Evolutionary conservation across 495 filamentous ascomycete species (phyloP).

Genomic region (Penicilliopsis zonata): DNA sequence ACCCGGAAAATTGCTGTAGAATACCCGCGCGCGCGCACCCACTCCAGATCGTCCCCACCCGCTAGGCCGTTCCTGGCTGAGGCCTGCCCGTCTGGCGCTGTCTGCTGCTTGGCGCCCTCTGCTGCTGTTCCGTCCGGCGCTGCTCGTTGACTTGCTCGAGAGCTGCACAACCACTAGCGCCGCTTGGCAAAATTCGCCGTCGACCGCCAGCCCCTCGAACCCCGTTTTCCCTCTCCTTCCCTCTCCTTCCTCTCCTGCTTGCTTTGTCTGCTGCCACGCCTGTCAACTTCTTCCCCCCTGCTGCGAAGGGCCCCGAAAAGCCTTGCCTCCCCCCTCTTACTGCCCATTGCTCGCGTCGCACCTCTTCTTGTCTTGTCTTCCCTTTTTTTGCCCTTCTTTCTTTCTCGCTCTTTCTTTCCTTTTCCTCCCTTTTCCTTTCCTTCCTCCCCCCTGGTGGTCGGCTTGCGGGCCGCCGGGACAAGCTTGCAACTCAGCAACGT

Average conservation of each 20-base stretch:
- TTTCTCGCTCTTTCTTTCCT: conserved; percentile 2
- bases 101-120: conserved; percentile 13
- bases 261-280: conserved; percentile 9
- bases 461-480: too few relatives aligned
- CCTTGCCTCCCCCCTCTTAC: conserved; percentile 7
- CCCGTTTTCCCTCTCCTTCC: conserved; percentile 14
- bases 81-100: conserved; percentile 12
- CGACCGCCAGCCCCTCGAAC: conserved; percentile 38
- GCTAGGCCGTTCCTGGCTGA: conserved; percentile 25
- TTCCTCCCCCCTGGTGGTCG: not conserved
- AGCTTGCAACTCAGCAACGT: too few relatives aligned
- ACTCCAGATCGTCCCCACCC: conserved; percentile 31
- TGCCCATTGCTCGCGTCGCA: too few relatives aligned
- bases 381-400: conserved; percentile 6
- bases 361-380: conserved; percentile 2
- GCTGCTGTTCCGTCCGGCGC: conserved; percentile 20
- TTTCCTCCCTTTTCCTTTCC: conserved; percentile 2
- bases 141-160: conserved; percentile 22
- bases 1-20: too few relatives aligned
- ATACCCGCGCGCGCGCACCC: conserved; percentile 3
- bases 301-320: too few relatives aligned
- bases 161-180: conserved; percentile 40
- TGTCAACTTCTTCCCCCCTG: conserved; percentile 6
- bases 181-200: conserved; percentile 33
- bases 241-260: conserved; percentile 4